Evolutionary conservation across 176 grass and related monocot species (phyloP).

Genomic region (Eleusine coracana): DNA sequence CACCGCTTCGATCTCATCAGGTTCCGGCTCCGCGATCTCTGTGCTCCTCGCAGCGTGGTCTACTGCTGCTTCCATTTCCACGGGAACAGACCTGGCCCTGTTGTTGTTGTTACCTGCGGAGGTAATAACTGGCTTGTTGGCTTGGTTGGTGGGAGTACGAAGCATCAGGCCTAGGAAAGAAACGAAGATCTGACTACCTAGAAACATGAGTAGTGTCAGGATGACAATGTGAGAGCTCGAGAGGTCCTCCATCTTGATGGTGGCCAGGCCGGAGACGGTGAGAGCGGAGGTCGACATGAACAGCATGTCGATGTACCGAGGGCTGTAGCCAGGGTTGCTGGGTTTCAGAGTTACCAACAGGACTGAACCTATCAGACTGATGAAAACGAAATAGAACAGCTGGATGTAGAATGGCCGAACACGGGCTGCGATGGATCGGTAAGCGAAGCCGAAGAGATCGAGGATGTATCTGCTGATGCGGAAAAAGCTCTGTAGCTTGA

Average conservation of each 20-base stretch:
- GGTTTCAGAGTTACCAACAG: slow-evolving; percentile 43
- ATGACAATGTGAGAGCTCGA: slow-evolving; percentile 58
- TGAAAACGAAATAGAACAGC: slow-evolving; percentile 52
- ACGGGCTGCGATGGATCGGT: slow-evolving; percentile 36
- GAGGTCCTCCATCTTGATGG: slow-evolving; percentile 51
- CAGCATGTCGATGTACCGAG: slow-evolving; percentile 48
- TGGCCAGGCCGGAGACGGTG: slow-evolving; percentile 55
- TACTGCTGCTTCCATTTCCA: neutral
- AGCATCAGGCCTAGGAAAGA: slow-evolving; percentile 58
- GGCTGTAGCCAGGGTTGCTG: slow-evolving; percentile 17
- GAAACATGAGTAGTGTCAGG: slow-evolving; percentile 59
- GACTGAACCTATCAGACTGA: slow-evolving; percentile 43
- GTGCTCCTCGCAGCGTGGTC: neutral
- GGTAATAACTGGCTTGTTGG: neutral
- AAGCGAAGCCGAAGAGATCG: neutral
- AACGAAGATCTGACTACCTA: slow-evolving; percentile 55
- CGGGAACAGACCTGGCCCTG: slow-evolving; percentile 16
- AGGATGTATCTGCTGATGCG: slow-evolving; percentile 20
- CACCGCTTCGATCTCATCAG: neutral
- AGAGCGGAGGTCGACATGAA: slow-evolving; percentile 56
- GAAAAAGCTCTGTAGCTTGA: slow-evolving; percentile 43
- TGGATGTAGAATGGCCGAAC: slow-evolving; percentile 61
- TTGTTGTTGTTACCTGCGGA: neutral
- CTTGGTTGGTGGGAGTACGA: neutral
- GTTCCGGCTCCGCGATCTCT: neutral